Evolutionary conservation across 768 basidiomycete genomes (phyloP).

Genomic region (Russula dissimulans): DNA sequence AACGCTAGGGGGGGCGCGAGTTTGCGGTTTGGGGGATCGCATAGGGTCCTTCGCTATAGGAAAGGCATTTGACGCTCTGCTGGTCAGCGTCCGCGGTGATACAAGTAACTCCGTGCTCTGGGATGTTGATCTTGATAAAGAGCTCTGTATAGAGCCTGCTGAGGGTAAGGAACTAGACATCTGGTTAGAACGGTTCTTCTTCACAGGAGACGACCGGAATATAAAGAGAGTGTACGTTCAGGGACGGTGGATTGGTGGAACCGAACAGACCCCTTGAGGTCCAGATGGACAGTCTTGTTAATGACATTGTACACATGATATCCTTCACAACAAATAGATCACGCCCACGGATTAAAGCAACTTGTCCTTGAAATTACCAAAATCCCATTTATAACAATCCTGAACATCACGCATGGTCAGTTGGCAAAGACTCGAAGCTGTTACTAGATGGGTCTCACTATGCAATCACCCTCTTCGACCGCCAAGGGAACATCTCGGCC

Average conservation of each 20-base stretch:
- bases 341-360: constrained; percentile 1
- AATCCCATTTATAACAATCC: constrained; percentile 79
- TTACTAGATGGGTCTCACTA: constrained; percentile 32
- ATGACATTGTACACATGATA: not conserved
- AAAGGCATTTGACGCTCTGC: constrained; percentile 85
- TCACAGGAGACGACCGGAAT: constrained; percentile 81
- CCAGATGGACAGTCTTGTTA: not conserved
- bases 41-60: constrained; percentile 73
- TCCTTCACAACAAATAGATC: constrained; percentile 1
- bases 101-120: constrained; percentile 51
- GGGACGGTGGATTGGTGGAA: constrained; percentile 70
- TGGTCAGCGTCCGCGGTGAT: constrained; percentile 50
- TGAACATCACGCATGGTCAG: constrained; percentile 23
- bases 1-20: constrained; percentile 81
- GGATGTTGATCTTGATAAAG: constrained; percentile 34
- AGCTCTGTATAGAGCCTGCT: constrained; percentile 17
- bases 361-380: constrained; percentile 37
- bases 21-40: constrained; percentile 58
- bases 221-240: constrained; percentile 77
- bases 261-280: constrained; percentile 22
- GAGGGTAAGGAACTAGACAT: constrained; percentile 37
- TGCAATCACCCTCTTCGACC: constrained; percentile 54
- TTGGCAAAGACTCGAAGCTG: not conserved
- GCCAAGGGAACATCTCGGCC: constrained; percentile 46
- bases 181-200: constrained; percentile 76